These are phyloP conservation scores for Gloeopeniophorella convolvens DNA, from an alignment of 768 basidiomycete species.

Conservation along the genomic window DNA sequence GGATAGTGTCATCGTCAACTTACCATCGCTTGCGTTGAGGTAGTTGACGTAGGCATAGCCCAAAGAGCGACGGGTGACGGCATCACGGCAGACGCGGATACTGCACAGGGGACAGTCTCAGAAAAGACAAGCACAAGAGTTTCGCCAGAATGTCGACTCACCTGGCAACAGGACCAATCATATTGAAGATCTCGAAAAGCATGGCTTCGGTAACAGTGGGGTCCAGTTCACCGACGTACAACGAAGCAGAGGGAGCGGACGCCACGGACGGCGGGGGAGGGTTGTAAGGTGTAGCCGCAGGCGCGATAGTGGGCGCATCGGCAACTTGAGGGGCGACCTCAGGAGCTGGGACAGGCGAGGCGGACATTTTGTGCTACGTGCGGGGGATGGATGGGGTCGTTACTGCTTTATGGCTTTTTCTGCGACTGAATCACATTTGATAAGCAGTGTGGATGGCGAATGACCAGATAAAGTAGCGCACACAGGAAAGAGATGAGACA, in stretches of 20 bases:
- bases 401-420: constrained; percentile 92
- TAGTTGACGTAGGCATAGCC: constrained; percentile 99
- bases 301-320: constrained; percentile 38
- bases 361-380: constrained; percentile 34
- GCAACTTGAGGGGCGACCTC: constrained; percentile 33
- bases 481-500: constrained; percentile 70
- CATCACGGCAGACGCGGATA: constrained; percentile 99
- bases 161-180: constrained; percentile 99
- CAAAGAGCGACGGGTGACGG: constrained; percentile 97
- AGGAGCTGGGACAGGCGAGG: constrained; percentile 29
- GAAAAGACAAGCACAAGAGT: too few species aligned
- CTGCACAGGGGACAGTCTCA: constrained; percentile 33
- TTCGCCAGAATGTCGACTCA: too few species aligned
- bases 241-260: constrained; percentile 79
- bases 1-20: constrained; percentile 23
- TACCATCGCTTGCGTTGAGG: constrained; percentile 89
- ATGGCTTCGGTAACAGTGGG: constrained; percentile 98
- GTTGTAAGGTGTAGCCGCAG: constrained; percentile 49
- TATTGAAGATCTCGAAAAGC: constrained; percentile 99
- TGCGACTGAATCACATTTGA: constrained; percentile 26
- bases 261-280: constrained; percentile 47
- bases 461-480: constrained; percentile 32
- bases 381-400: constrained; percentile 57
- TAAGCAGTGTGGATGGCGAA: constrained; percentile 15
- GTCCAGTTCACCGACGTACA: constrained; percentile 99